phyloP scores from a whole-genome alignment of 192 early-diverging fungal species.

The Phycomyces blakesleeanus region DNA sequence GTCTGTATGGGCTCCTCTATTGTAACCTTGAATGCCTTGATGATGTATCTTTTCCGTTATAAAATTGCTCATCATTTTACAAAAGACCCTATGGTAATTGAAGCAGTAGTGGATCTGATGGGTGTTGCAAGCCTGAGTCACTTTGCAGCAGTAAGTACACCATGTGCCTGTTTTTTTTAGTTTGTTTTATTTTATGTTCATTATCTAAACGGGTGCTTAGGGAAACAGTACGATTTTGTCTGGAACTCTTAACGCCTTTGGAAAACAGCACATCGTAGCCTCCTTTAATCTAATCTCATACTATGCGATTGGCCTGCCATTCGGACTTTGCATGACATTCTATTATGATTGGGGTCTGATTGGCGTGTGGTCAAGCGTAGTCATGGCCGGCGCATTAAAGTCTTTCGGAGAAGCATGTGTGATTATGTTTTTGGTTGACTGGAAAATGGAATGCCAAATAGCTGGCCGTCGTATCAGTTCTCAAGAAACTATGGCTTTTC shows the following conservation, averaged over 20 bases:
- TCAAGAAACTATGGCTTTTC: constrained; percentile 9
- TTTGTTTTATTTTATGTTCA: no score
- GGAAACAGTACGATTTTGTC: constrained; percentile 25
- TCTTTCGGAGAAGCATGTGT: constrained; percentile 12
- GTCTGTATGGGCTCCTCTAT: constrained; percentile 4
- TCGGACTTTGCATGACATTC: constrained; percentile 23
- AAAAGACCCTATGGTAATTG: constrained; percentile 14
- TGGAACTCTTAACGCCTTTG: constrained; percentile 22
- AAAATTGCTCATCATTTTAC: constrained; percentile 12
- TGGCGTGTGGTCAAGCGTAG: constrained; percentile 28
- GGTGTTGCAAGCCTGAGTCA: constrained; percentile 14
- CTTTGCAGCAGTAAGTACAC: constrained; percentile 15
- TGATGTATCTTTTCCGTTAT: constrained; percentile 12
- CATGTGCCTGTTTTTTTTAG: background rate
- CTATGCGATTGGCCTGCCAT: constrained; percentile 23
- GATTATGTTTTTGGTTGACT: constrained; percentile 9
- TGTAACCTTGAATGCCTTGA: constrained; percentile 5
- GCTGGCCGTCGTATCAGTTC: constrained; percentile 7
- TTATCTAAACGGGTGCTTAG: background rate
- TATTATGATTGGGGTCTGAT: constrained; percentile 15
- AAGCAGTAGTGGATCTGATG: constrained; percentile 16
- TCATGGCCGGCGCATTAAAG: constrained; percentile 19
- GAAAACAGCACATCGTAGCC: constrained; percentile 23
- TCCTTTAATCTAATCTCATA: constrained; percentile 21
- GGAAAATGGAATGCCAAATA: constrained; percentile 15